Evolutionary conservation across 345 rosid genomes (phyloP).

Genomic region (Eucalyptus curtisii): DNA sequence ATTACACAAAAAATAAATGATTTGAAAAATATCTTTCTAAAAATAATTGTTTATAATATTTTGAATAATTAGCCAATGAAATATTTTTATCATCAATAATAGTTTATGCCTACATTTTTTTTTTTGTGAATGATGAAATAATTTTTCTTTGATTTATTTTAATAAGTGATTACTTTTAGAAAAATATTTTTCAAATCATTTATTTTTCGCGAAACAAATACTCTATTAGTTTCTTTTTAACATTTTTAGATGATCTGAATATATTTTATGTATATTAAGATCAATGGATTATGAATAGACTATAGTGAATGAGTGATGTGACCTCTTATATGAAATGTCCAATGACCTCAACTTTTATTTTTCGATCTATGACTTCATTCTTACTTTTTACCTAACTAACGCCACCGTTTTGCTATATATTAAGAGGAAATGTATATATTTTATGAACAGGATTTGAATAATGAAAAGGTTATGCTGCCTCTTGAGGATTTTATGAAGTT

Average conservation of each 20-base stretch:
- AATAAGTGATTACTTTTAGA: no score
- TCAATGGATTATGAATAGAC: neutral
- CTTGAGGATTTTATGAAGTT: neutral
- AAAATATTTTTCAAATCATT: no score
- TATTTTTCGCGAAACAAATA: no score
- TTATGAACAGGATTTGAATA: neutral
- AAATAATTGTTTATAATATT: no score
- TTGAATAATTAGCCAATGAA: no score
- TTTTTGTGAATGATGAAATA: no score
- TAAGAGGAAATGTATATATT: neutral
- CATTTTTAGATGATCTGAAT: neutral
- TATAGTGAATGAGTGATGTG: neutral
- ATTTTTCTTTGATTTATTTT: no score
- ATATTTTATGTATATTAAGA: neutral
- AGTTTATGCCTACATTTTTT: neutral
- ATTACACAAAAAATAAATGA: no score
- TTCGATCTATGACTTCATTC: neutral
- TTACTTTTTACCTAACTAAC: neutral
- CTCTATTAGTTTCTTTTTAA: neutral
- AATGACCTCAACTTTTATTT: neutral
- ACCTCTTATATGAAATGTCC: neutral
- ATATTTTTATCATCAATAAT: no score
- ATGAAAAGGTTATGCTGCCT: neutral
- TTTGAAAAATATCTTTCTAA: no score
- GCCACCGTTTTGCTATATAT: neutral